Base-by-base conservation (phyloP, 2,329 filamentous ascomycete genomes). In the Venturia asperata region DNA sequence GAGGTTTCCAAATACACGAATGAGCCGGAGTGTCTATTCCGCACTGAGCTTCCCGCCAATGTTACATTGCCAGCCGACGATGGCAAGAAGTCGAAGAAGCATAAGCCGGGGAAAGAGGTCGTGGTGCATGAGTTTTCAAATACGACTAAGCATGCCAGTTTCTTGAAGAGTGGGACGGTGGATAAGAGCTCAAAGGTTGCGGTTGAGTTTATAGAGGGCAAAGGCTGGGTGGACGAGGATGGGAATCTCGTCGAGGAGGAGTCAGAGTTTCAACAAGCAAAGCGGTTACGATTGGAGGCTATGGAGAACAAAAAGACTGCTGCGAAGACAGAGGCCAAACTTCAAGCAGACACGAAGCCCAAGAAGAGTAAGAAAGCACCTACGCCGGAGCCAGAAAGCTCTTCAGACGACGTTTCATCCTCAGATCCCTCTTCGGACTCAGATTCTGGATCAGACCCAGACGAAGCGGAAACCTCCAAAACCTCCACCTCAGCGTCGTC, bases 71-170 rank as follows among this genome's bases (percentile, higher is more conserved):
- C 78, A 55, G 80, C 81, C 67, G 76, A 74, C 24, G 73, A 76
- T 17, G 74, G 77, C n/a, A 79, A 80, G 68, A 81, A 81, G 69
- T 86, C 83, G 69, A 86, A 85, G 70, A 85, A 83, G 73, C 84
- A 84, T 69, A 84, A 82, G 58, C 81, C 71, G 3, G 73, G 71
- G 56, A 71, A 80, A 27, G 85, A 89, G 66, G 81, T 87, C 1
- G 80, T 91, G 4, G 83, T 97, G 3, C 92, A 97, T 75, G 94
- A 99, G 73, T 97, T 97, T 73, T 85, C 89, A 70, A 92, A 91
- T 74, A 92, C 89, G 9, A 86, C 85, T 45, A 93, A 91, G 71
- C 88, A 91, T 68, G 90, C 92, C 0, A 89, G 85, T 5, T 97
- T 96, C 73, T 76, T 97, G 66, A 91, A 90, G 73, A 79, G 81